A percentile compares a stretch with the other conserved stretches of the same genome.
Evolutionary conservation across 2,329 filamentous ascomycete species (phyloP).

Genomic region (Calycina herbarum): DNA sequence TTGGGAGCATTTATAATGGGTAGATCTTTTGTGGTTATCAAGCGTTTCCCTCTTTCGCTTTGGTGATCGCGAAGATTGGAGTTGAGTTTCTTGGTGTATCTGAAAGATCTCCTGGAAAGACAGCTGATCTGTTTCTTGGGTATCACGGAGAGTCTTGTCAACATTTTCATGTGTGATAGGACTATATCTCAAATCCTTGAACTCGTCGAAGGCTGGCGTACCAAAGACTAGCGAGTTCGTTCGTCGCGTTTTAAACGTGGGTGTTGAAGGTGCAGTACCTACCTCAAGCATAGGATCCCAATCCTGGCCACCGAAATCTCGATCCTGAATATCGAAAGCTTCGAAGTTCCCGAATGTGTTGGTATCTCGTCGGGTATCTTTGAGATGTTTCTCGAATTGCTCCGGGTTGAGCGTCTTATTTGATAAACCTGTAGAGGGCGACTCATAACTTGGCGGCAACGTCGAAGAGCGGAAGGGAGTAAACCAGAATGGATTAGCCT

Average conservation of each 20-base stretch:
- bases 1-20: not conserved
- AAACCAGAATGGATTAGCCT: not conserved
- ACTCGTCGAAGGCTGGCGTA: not conserved
- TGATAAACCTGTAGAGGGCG: not conserved
- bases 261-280: not conserved
- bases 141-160: not conserved
- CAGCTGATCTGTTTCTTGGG: not conserved
- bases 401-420: slow-evolving; percentile 1
- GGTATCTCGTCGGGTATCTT: not conserved
- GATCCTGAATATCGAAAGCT: not conserved
- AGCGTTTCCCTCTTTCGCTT: not conserved
- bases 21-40: not conserved
- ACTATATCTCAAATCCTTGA: not conserved
- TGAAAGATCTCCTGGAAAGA: not conserved
- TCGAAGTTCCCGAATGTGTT: not conserved
- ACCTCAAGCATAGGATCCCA: not conserved
- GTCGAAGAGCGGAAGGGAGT: not conserved
- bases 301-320: not conserved
- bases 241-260: not conserved
- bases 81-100: not conserved
- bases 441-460: not conserved
- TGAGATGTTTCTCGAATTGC: not conserved
- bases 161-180: not conserved
- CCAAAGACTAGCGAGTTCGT: not conserved
- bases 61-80: not conserved